These are phyloP conservation scores for Blumeriella jaapii DNA, from an alignment of 2,329 filamentous ascomycete species.

Conservation along the genomic window DNA sequence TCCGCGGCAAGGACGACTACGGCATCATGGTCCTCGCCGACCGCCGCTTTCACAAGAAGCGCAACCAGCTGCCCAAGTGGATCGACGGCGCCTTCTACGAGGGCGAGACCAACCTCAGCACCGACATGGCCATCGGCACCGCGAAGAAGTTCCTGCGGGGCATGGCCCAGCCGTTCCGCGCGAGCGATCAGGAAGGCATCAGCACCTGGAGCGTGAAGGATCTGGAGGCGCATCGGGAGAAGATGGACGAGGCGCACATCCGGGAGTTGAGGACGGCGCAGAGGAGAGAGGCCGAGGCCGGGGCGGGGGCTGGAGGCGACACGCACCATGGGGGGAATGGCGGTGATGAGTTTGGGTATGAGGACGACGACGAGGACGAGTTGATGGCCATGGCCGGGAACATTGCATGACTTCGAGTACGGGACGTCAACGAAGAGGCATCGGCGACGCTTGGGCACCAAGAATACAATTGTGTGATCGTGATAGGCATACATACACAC, in stretches of 20 bases:
- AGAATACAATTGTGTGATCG: background rate
- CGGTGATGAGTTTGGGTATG: constrained; percentile 25
- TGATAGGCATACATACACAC: too few species aligned
- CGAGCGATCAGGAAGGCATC: constrained; percentile 79
- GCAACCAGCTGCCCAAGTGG: constrained; percentile 87
- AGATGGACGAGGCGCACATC: constrained; percentile 58
- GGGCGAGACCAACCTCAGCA: constrained; percentile 79
- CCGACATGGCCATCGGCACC: constrained; percentile 84
- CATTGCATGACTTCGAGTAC: too few species aligned
- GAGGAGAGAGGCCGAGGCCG: constrained; percentile 7
- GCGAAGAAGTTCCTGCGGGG: constrained; percentile 81
- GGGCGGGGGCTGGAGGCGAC: constrained; percentile 9
- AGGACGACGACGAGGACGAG: constrained; percentile 33
- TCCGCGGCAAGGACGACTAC: constrained; percentile 96
- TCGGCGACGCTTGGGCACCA: too few species aligned
- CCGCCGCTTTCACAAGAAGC: constrained; percentile 84
- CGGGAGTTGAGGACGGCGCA: constrained; percentile 43
- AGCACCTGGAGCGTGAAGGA: constrained; percentile 83
- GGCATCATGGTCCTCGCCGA: constrained; percentile 99
- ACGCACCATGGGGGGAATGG: constrained; percentile 14
- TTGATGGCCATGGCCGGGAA: too few species aligned
- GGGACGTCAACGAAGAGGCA: too few species aligned
- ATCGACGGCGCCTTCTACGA: constrained; percentile 82
- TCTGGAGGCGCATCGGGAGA: constrained; percentile 65
- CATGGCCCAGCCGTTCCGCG: constrained; percentile 84